Evolutionary conservation across 163 green algal genomes (phyloP).

Genomic region (Volvox carteri): DNA sequence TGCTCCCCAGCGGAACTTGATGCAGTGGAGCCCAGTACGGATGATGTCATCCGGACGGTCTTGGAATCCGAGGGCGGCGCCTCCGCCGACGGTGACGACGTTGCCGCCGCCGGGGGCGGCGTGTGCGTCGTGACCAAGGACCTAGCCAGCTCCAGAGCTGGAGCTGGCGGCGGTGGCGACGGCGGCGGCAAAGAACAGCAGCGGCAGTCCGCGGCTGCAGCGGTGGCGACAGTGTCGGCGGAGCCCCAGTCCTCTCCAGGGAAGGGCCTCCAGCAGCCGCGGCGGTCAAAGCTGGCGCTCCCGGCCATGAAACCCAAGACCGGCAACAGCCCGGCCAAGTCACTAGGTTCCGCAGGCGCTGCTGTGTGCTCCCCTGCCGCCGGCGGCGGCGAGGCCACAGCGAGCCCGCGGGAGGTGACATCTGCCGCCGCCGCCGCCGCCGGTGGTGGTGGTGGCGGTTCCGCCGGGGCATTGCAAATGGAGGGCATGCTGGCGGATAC

Average conservation of each 20-base stretch:
- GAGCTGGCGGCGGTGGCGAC: background rate
- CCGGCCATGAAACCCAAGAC: background rate
- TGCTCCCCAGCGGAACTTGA: background rate
- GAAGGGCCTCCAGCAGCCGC: background rate
- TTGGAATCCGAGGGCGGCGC: background rate
- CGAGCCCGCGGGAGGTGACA: background rate
- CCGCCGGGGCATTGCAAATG: background rate
- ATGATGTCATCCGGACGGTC: slow-evolving; percentile 30
- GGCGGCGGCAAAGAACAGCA: background rate
- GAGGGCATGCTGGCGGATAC: background rate
- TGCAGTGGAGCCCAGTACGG: background rate
- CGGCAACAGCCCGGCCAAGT: background rate
- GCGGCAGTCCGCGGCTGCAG: background rate
- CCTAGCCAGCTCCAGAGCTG: background rate
- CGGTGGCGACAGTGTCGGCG: background rate
- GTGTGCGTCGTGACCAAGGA: slow-evolving; percentile 24
- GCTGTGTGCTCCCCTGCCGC: background rate
- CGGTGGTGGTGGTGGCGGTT: too few species aligned
- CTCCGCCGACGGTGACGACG: background rate
- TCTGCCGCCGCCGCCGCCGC: too few species aligned
- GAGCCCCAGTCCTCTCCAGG: background rate
- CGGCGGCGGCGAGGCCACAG: background rate
- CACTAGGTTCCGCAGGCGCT: background rate
- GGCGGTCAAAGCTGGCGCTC: background rate
- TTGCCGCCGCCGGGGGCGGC: background rate